Conservation (phyloP, 2,329 filamentous ascomycete species). For the Ophiostoma piceae region DNA sequence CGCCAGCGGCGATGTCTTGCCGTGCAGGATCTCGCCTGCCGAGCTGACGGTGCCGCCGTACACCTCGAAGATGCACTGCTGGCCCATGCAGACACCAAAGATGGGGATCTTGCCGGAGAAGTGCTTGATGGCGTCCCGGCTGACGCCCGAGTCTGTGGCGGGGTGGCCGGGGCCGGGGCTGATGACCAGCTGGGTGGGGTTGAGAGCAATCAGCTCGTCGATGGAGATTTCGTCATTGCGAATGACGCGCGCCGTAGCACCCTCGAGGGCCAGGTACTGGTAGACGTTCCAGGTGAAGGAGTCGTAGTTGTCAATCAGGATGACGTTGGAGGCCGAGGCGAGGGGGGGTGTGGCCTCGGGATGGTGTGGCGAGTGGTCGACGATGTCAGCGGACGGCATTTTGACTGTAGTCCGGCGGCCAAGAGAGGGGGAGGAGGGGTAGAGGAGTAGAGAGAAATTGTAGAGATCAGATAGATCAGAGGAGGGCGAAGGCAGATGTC, state of each 20-base stretch:
- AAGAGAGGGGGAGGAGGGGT: slow-evolving; percentile 28
- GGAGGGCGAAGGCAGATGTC: not conserved
- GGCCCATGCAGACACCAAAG: slow-evolving; percentile 97
- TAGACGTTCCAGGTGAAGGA: slow-evolving; percentile 99
- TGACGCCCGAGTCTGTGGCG: slow-evolving; percentile 83
- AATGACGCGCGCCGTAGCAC: slow-evolving; percentile 81
- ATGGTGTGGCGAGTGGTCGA: slow-evolving; percentile 84
- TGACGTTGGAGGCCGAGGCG: slow-evolving; percentile 76
- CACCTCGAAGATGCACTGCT: slow-evolving; percentile 95
- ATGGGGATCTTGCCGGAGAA: slow-evolving; percentile 94
- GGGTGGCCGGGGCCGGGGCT: slow-evolving; percentile 95
- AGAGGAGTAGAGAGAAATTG: not conserved
- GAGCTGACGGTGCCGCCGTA: slow-evolving; percentile 89
- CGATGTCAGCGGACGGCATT: slow-evolving; percentile 33
- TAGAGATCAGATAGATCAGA: too few relatives aligned
- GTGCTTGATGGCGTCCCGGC: slow-evolving; percentile 81
- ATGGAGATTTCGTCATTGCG: slow-evolving; percentile 89
- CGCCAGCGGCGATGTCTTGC: slow-evolving; percentile 85
- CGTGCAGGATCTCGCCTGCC: slow-evolving; percentile 93
- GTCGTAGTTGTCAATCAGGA: slow-evolving; percentile 98
- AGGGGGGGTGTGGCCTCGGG: slow-evolving; percentile 68
- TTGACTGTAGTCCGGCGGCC: slow-evolving; percentile 31
- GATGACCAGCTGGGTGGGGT: slow-evolving; percentile 89
- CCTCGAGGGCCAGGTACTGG: slow-evolving; percentile 95
- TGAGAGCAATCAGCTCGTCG: slow-evolving; percentile 73